Conservation (phyloP, 768 basidiomycete species). For the Pisolithus marmoratus region DNA sequence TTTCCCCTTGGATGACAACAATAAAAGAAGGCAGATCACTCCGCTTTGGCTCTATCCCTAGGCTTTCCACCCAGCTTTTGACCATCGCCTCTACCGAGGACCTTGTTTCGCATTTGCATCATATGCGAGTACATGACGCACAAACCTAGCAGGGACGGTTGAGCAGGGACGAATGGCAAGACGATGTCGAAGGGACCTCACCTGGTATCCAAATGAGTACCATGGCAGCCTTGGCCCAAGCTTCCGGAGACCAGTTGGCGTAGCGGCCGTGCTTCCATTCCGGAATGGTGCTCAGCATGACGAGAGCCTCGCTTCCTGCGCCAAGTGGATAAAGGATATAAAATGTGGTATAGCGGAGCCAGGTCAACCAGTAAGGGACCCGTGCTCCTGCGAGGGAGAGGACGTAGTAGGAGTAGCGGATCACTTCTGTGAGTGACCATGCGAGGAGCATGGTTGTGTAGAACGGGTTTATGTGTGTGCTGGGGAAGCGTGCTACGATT, state of each 20-base stretch:
- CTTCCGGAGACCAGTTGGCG: constrained; percentile 46
- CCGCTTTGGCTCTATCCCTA: constrained; percentile 23
- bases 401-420: constrained; percentile 89
- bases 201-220: constrained; percentile 89
- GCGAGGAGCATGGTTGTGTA: constrained; percentile 90
- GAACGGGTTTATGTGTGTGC: constrained; percentile 65
- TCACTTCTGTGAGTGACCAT: constrained; percentile 88
- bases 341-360: constrained; percentile 88
- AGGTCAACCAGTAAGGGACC: constrained; percentile 55
- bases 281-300: constrained; percentile 73
- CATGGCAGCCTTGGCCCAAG: constrained; percentile 52
- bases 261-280: constrained; percentile 37
- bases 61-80: constrained; percentile 30
- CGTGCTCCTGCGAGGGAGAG: constrained; percentile 49
- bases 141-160: constrained; percentile 29
- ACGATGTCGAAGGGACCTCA: constrained; percentile 30
- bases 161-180: not conserved
- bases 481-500: constrained; percentile 36
- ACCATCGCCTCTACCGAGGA: constrained; percentile 36
- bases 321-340: constrained; percentile 92
- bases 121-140: constrained; percentile 57
- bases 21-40: constrained; percentile 5
- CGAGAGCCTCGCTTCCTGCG: constrained; percentile 83
- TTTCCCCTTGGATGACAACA: not conserved
- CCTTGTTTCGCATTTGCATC: constrained; percentile 51